Evolutionary conservation across 2,329 filamentous ascomycete genomes (phyloP), one percentile per base, ranked within the genome.

Genomic region (Diaporthe vaccinii): DNA sequence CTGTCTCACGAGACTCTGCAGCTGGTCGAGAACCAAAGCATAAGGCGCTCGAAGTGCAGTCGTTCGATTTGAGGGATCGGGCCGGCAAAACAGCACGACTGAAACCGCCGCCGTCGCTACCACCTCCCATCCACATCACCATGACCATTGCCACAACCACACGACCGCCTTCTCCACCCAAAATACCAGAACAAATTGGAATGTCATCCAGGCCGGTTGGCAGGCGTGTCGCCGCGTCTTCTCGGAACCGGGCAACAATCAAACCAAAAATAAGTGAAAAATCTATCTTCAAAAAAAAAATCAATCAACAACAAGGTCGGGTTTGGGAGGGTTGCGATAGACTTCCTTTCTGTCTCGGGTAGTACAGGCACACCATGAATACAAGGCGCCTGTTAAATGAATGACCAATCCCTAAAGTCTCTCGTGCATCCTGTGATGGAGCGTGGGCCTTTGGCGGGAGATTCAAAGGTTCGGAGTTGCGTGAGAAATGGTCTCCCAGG

Each of bases 341-440:
- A 55, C 65, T 55, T 55, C 65, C 49, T 69, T 55, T 55, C 49
- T 55, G 49, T 69, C 49, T 55, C n/a, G 34, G 65, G 65, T 55
- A 55, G 49, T 20, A 28, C 49, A 55, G 65, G 65, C 65, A 69
- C 15, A 69, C 65, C 49, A 69, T 41, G 22, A 69, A 69, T 69
- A 69, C 65, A 69, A 69, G 49, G 34, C 49, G 65, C 65, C 46
- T 69, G 65, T 20, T 69, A 15, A 41, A 41, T 41, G 15, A 69
- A 69, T 41, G 65, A 55, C 15, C 34, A 69, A 28, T n/a, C 20
- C 14, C 17, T 15, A 31, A 44, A 51, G 5, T 20, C 72, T 20
- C 72, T 78, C 76, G 78, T 14, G 72, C 65, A 41, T 22, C 3
- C 22, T 25, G 65, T 55, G 65, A 68, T 14, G 7, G 31, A 25